A percentile compares a stretch with the other conserved stretches of the same genome.
Conservation (phyloP, 2,329 filamentous ascomycete species). For the Fusarium sp. region DNA sequence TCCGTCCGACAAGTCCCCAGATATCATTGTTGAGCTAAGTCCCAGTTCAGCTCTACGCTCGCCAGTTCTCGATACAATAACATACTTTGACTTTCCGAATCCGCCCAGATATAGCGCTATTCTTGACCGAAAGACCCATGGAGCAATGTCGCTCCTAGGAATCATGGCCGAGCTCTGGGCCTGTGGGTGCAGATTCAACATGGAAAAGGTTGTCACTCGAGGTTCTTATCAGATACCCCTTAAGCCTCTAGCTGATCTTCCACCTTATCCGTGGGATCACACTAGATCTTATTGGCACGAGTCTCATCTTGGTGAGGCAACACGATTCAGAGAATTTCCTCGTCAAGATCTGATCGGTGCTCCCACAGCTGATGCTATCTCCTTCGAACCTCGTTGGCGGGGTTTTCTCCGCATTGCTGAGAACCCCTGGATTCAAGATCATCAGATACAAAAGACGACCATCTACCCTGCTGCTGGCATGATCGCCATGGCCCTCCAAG, state of each 20-base stretch:
- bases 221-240: conserved; percentile 12
- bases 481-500: conserved; percentile 59
- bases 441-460: conserved; percentile 58
- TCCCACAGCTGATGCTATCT: conserved; percentile 53
- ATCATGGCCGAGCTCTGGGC: conserved; percentile 50
- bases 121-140: conserved; percentile 40
- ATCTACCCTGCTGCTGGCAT: conserved; percentile 62
- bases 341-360: conserved; percentile 62
- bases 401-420: conserved; percentile 58
- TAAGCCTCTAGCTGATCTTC: conserved; percentile 55
- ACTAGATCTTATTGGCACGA: conserved; percentile 62
- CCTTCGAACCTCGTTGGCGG: conserved; percentile 58
- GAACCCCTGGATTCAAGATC: conserved; percentile 61
- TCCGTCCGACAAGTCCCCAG: conserved; percentile 40
- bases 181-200: conserved; percentile 44
- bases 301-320: conserved; percentile 54
- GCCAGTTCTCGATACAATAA: conserved; percentile 49
- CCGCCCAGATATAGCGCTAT: conserved; percentile 38
- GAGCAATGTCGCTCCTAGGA: conserved; percentile 40
- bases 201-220: conserved; percentile 43
- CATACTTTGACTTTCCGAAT: conserved; percentile 6
- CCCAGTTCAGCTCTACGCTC: conserved; percentile 49
- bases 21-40: conserved; percentile 53
- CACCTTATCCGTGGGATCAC: conserved; percentile 65
- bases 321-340: conserved; percentile 54